Evolutionary conservation across 2,329 filamentous ascomycete genomes (phyloP), one percentile per base, ranked within the genome.

Genomic region (Calonectria montana): DNA sequence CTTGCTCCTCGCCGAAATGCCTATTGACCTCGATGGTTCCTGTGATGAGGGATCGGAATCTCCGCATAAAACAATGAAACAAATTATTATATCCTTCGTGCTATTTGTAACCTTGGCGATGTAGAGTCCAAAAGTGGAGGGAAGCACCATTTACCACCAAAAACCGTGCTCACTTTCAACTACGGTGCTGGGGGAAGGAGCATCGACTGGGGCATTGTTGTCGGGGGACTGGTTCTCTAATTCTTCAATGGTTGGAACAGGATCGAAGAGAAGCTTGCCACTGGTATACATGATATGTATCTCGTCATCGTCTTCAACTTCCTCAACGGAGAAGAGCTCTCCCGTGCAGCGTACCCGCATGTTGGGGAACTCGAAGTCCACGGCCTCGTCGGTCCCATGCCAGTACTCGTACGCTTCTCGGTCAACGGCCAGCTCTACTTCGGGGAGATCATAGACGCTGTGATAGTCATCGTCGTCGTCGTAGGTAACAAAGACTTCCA

Each of bases 341-440:
- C 74, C 74, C 1, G 72, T 72, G 65, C 77, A 81, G 4, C 65
- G 59, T 0, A 82, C 41, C 3, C 74, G 62, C 9, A 67, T 63
- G 3, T 72, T 78, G 3, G 70, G 68, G 12, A 83, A 70, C 45
- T 82, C 78, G 3, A 83, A 53, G 2, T 82, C 80, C 2, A 83
- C 59, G 2, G 74, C 77, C 0, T 73, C 80, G 0, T 69, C 71
- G 5, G 71, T 45, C 0, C 74, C 74, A 31, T 76, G 79, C n/a
- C 78, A 73, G 13, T 72, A 55, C 59, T 80, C 79, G 16, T 76
- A 83, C 0, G 64, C 73, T 1, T 79, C 76, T 6, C 76, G 63
- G 10, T 83, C 81, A 3, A 84, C 62, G 1, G 75, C 74, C 18
- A 83, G 55, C 63, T 83, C 82, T 39, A 79, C 68, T 61, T 81